Conservation (phyloP, 371 early-diverging fungal species). For the Mucor saturninus region DNA sequence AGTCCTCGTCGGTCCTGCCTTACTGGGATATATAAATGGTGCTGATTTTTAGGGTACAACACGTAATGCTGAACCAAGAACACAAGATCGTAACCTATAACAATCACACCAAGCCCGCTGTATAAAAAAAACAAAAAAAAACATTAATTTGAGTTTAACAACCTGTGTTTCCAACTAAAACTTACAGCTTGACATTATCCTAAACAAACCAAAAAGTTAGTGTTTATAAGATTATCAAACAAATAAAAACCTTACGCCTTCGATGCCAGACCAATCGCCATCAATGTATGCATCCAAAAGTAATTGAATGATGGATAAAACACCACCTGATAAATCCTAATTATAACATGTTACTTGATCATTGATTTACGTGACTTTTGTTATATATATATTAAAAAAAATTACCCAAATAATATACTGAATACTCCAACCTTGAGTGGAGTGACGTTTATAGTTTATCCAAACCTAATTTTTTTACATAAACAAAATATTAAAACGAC, state of each 20-base stretch:
- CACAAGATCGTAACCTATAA: slow-evolving; percentile 73
- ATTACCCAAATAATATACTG: slow-evolving; percentile 72
- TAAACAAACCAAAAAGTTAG: slow-evolving; percentile 7
- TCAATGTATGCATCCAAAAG: slow-evolving; percentile 70
- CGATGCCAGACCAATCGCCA: slow-evolving; percentile 65
- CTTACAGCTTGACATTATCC: slow-evolving; percentile 49
- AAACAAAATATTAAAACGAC: background rate
- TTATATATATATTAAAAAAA: background rate
- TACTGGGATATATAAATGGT: slow-evolving; percentile 2
- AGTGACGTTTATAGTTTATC: slow-evolving; percentile 72
- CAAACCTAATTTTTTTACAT: slow-evolving; percentile 47
- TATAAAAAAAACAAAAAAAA: background rate
- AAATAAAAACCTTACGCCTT: slow-evolving; percentile 42
- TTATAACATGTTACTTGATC: slow-evolving; percentile 6
- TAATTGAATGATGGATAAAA: slow-evolving; percentile 74
- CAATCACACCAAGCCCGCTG: slow-evolving; percentile 70
- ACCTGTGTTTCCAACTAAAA: background rate
- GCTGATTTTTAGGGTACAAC: slow-evolving; percentile 47
- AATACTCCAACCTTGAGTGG: slow-evolving; percentile 89
- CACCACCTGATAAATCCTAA: slow-evolving; percentile 81
- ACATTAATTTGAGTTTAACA: background rate
- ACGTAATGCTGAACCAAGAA: slow-evolving; percentile 81
- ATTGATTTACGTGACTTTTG: background rate
- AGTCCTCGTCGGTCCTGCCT: slow-evolving; percentile 20
- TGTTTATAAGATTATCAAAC: background rate